Base-by-base conservation (phyloP, 306 rosid species). In the Ormosia emarginata region DNA sequence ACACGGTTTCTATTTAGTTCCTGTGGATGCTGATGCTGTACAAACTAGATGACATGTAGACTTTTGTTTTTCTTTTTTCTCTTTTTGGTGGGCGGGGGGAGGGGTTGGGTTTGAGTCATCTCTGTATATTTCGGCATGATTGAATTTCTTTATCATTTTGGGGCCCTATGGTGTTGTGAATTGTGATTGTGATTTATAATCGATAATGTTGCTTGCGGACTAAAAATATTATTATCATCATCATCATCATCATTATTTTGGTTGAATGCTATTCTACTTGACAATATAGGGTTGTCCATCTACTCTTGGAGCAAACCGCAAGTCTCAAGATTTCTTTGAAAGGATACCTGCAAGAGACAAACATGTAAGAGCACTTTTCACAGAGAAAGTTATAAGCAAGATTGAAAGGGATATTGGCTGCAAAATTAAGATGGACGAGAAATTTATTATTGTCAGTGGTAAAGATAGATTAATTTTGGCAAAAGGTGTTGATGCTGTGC, bases 401-500 rank as follows among this genome's bases (percentile, higher is more conserved):
- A 93, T 93, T 77, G 98, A 93, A 83, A 92, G 86, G 87, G 98
- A 96, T 74, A 82, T 90, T 84, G 97, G 97, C 64, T 96, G 99
- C 90, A 92, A 92, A 81, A 82, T 96, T 63, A 93, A 93, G 90
- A 96, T 96, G 93, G 99, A 96, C 2, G 99, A 96, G 79, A 93
- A 92, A 53, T 96, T 93, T 77, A 88, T 96, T 40, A 90, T 96
- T 77, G 98, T 96, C 58, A 92, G 97, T 41, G 97, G 98, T 83
- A 96, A 92, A 87, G 98, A 93, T 86, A 90, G 98, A 78, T 81
- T 93, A 72, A 78, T 96, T 79, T 81, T 96, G 85, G 76, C 88
- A 37, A 96, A 92, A 86, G 99, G 99, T 12, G 94, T 93, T 82
- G 99, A 96, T 90, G 97, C 97, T 41, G 99, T 96, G 78, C 98